These are phyloP conservation scores for Fraxinus angustifolia DNA, from an alignment of 305 asterid species.

Conservation along the genomic window DNA sequence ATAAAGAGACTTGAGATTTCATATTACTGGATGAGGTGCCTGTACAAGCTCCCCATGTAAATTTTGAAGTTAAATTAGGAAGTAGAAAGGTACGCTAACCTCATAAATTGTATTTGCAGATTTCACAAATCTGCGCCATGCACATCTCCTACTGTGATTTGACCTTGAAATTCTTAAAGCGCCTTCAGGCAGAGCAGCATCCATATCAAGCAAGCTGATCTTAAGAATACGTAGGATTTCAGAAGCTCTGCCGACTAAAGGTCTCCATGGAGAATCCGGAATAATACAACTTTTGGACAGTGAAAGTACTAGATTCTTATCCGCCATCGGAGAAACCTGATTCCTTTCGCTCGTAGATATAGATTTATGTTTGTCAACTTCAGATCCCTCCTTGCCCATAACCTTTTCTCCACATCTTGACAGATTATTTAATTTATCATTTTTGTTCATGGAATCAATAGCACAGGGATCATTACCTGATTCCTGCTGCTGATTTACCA, in stretches of 20 bases:
- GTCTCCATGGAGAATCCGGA: slow-evolving; percentile 61
- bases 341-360: slow-evolving; percentile 30
- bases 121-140: slow-evolving; percentile 82
- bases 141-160: slow-evolving; percentile 49
- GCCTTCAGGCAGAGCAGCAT: slow-evolving; percentile 78
- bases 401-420: slow-evolving; percentile 33
- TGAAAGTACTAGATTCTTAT: slow-evolving; percentile 39
- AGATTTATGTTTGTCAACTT: slow-evolving; percentile 40
- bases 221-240: slow-evolving; percentile 65
- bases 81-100: slow-evolving; percentile 46
- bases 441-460: slow-evolving; percentile 19
- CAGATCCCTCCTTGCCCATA: slow-evolving; percentile 28
- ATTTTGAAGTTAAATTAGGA: background rate
- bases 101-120: slow-evolving; percentile 70
- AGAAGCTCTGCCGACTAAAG: slow-evolving; percentile 62
- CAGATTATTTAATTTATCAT: slow-evolving; percentile 23
- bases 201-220: slow-evolving; percentile 79
- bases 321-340: slow-evolving; percentile 39
- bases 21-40: background rate
- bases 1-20: background rate
- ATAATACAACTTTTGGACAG: slow-evolving; percentile 41
- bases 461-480: slow-evolving; percentile 29
- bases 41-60: background rate
- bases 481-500: slow-evolving; percentile 27
- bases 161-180: slow-evolving; percentile 69